Evolutionary conservation across 2,329 filamentous ascomycete species (phyloP), one percentile per base, ranked within the genome.

Genomic region (Colletotrichum incanum): DNA sequence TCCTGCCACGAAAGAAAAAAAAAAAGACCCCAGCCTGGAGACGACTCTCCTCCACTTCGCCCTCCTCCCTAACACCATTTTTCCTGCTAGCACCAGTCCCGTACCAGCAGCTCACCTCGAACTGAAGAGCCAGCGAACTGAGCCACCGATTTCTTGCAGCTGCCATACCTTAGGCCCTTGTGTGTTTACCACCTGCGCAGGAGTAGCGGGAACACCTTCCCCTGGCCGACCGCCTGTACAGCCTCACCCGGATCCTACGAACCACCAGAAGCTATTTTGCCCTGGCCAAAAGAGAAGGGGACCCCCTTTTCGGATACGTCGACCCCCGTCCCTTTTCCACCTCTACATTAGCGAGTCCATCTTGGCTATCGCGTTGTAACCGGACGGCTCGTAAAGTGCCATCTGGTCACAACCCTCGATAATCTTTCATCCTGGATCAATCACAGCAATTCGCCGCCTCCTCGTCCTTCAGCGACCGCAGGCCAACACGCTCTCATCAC

Each of bases 401-500:
- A 73, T 74, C 70, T 69, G 70, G 72, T 74, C 70, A 74, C 70
- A 73, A 73, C 73, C 56, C 71, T 62, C 71, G 39, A 49, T 60
- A 69, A 49, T 65, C 62, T 55, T 74, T 63, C 74, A 75, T 71
- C 41, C 74, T 75, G 74, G 74, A 74, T 72, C 43, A 67, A 47
- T 47, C 74, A 67, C 64, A 74, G 55, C 52, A 61, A 47, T 71
- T 65, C 59, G 71, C 66, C 63, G 71, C 73, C 55, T 71, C 71
- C 12, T 74, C 77, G n/a, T 77, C 78, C 61, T 76, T 76, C 45
- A 77, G 76, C 76, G 76, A 77, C 65, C 73, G 73, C 52, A 73
- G 73, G 58, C 72, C 78, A 55, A 67, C 74, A 60, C 73, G 77
- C 63, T 76, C 77, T 52, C 79, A 81, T 73, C 78, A 78, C 76